phyloP scores from a whole-genome alignment of 331 rosid species.

The Quercus lobata region DNA sequence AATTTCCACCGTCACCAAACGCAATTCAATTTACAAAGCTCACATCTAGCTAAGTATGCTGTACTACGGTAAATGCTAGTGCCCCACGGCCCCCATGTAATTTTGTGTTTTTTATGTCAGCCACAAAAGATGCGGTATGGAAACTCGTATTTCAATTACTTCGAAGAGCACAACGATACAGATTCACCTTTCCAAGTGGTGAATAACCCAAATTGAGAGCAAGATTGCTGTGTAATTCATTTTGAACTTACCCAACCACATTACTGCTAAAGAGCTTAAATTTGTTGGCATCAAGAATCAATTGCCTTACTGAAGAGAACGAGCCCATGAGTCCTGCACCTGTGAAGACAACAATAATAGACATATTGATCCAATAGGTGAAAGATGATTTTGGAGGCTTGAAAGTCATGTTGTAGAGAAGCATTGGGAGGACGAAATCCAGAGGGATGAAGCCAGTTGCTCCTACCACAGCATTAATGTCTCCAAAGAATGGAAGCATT shows the following conservation, averaged over 20 bases:
- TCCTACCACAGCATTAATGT: slow-evolving; percentile 75
- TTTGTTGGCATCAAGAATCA: slow-evolving; percentile 66
- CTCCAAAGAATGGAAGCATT: slow-evolving; percentile 93
- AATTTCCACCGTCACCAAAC: too few relatives aligned
- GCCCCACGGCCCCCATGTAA: too few relatives aligned
- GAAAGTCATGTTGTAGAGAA: slow-evolving; percentile 72
- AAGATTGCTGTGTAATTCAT: neutral
- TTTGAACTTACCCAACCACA: slow-evolving; percentile 39
- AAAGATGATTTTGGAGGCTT: slow-evolving; percentile 59
- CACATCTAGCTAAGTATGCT: too few relatives aligned
- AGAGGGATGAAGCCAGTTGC: slow-evolving; percentile 86
- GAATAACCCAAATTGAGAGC: neutral
- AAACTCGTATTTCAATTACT: too few relatives aligned
- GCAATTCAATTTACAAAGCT: too few relatives aligned
- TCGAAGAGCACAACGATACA: neutral
- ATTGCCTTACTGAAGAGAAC: slow-evolving; percentile 69
- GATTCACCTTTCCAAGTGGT: neutral
- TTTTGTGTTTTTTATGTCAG: too few relatives aligned
- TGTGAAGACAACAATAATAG: slow-evolving; percentile 61
- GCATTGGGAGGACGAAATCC: slow-evolving; percentile 88
- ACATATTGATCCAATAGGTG: slow-evolving; percentile 62
- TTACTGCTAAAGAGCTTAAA: slow-evolving; percentile 69
- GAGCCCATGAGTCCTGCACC: slow-evolving; percentile 70
- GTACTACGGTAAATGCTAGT: too few relatives aligned
- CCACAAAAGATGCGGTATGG: too few relatives aligned